Percentiles rank a stretch among this genome's conserved stretches.
Evolutionary conservation across 768 basidiomycete species (phyloP).

Genomic region (Lentinus brumalis): DNA sequence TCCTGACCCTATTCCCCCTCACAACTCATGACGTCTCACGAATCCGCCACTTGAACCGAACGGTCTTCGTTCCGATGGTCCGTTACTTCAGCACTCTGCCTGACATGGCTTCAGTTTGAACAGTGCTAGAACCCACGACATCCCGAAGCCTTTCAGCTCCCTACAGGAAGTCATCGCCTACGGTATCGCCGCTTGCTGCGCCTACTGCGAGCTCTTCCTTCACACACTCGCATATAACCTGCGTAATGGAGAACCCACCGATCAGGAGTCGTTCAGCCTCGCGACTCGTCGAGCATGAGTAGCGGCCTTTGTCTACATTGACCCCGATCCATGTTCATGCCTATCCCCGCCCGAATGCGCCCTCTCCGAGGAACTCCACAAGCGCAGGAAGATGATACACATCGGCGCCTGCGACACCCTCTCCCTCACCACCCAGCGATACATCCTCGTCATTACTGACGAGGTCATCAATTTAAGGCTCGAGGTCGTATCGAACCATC

Average conservation of each 20-base stretch:
- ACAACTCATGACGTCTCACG: background rate
- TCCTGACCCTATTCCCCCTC: background rate
- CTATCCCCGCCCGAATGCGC: background rate
- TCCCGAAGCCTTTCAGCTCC: background rate
- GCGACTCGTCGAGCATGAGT: background rate
- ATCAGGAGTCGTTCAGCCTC: background rate
- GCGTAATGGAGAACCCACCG: background rate
- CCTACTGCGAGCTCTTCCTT: background rate
- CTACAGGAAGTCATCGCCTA: background rate
- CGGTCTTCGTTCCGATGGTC: background rate
- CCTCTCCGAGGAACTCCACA: background rate
- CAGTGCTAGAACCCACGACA: background rate
- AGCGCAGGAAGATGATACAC: background rate
- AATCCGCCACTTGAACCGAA: background rate
- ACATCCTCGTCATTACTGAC: background rate
- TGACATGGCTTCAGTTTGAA: background rate
- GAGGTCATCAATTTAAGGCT: background rate
- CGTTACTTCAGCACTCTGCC: background rate
- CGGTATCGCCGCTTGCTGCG: background rate
- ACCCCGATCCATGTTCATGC: background rate
- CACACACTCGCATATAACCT: background rate
- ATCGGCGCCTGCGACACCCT: background rate
- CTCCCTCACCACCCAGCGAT: background rate
- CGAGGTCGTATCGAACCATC: background rate
- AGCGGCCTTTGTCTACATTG: background rate